phyloP scores from a whole-genome alignment of 305 asterid genomes.

The Solanum chacoense region DNA sequence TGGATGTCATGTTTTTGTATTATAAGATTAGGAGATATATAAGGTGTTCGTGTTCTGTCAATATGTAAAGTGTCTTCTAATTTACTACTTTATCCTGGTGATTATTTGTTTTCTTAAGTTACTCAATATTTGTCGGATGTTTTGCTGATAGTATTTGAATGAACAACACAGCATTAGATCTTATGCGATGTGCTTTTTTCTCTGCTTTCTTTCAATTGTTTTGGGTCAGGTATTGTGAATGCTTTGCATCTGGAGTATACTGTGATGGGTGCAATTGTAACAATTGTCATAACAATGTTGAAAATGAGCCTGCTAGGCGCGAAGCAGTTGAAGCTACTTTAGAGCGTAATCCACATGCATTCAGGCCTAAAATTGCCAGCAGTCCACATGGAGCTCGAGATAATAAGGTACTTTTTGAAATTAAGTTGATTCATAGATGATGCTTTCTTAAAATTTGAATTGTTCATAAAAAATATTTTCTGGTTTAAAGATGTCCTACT shows the following conservation, averaged over 20 bases:
- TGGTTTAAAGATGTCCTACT: neutral
- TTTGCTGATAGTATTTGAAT: neutral
- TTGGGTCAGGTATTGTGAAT: slow-evolving; percentile 77
- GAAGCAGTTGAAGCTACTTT: slow-evolving; percentile 93
- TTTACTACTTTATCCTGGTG: neutral
- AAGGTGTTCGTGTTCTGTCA: neutral
- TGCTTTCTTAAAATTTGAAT: neutral
- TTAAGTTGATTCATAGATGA: neutral
- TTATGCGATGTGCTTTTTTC: neutral
- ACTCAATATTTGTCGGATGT: neutral
- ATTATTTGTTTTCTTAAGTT: neutral
- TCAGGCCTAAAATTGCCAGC: slow-evolving; percentile 91
- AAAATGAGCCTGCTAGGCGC: slow-evolving; percentile 76
- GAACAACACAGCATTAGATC: neutral
- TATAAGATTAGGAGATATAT: neutral
- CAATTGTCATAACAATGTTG: slow-evolving; percentile 81
- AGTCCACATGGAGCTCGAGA: slow-evolving; percentile 91
- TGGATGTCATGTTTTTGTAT: neutral
- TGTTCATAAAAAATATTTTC: neutral
- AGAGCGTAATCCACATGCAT: slow-evolving; percentile 94
- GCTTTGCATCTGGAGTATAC: slow-evolving; percentile 89
- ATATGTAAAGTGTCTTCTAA: neutral
- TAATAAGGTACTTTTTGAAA: slow-evolving; percentile 44
- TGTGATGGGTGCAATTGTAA: slow-evolving; percentile 94
- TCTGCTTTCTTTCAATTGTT: slow-evolving; percentile 9